These are phyloP conservation scores for Porpolomopsis calyptriformis DNA, from an alignment of 768 basidiomycete species.

Conservation along the genomic window DNA sequence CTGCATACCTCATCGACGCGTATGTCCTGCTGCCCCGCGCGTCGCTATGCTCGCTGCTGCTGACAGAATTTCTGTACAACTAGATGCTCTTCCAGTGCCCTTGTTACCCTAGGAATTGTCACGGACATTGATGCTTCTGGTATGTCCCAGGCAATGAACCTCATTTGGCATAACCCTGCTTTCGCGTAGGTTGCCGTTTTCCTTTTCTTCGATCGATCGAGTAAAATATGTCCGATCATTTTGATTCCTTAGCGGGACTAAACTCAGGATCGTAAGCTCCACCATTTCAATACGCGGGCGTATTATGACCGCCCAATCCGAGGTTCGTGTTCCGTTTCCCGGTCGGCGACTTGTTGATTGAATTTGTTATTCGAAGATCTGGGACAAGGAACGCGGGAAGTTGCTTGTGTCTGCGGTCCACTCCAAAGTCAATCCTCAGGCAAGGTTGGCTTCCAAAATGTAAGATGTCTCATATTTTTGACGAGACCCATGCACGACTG, in stretches of 20 bases:
- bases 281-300: slow-evolving; percentile 33
- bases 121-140: slow-evolving; percentile 34
- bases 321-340: slow-evolving; percentile 20
- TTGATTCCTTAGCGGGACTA: slow-evolving; percentile 25
- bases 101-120: slow-evolving; percentile 30
- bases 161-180: slow-evolving; percentile 38
- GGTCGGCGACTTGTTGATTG: slow-evolving; percentile 4
- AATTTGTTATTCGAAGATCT: slow-evolving; percentile 24
- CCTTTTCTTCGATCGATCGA: not conserved
- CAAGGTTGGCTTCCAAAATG: not conserved
- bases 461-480: not conserved
- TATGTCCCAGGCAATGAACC: slow-evolving; percentile 40
- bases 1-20: slow-evolving; percentile 47
- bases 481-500: too few relatives aligned
- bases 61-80: not conserved
- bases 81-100: slow-evolving; percentile 36
- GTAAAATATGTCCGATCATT: not conserved
- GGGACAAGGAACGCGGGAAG: slow-evolving; percentile 26
- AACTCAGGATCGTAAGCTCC: slow-evolving; percentile 31
- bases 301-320: slow-evolving; percentile 32
- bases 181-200: slow-evolving; percentile 21
- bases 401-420: slow-evolving; percentile 37
- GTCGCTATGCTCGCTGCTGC: not conserved
- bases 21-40: slow-evolving; percentile 20
- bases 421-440: slow-evolving; percentile 24